Evolutionary conservation across 2,329 filamentous ascomycete genomes (phyloP).

Genomic region (Fusarium multiceps): DNA sequence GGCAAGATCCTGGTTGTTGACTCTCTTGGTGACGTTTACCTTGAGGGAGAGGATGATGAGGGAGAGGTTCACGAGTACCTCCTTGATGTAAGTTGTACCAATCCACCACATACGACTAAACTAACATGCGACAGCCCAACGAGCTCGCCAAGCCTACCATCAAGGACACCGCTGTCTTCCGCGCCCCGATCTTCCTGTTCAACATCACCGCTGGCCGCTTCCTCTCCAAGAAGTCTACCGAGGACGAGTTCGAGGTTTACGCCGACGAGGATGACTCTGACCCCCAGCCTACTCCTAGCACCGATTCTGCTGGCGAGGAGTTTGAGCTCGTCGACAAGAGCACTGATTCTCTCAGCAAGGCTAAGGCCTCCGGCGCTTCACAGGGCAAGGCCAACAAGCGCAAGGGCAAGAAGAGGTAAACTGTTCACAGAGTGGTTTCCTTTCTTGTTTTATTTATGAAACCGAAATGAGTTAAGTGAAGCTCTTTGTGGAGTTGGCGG

Average conservation of each 20-base stretch:
- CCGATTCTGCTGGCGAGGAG: constrained; percentile 68
- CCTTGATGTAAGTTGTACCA: constrained; percentile 76
- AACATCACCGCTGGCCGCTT: constrained; percentile 64
- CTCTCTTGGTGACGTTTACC: constrained; percentile 88
- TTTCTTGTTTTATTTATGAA: background rate
- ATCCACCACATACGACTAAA: background rate
- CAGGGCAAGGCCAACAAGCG: constrained; percentile 63
- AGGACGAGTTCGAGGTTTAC: constrained; percentile 53
- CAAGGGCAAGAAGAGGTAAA: constrained; percentile 66
- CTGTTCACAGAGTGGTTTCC: background rate
- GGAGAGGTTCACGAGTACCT: constrained; percentile 85
- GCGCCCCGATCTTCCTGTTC: constrained; percentile 80
- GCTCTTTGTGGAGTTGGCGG: constrained; percentile 11
- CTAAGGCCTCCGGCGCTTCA: constrained; percentile 62
- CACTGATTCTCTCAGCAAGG: constrained; percentile 64
- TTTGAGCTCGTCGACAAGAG: constrained; percentile 74
- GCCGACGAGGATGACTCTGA: constrained; percentile 61
- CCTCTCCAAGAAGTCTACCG: constrained; percentile 54
- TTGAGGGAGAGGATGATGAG: constrained; percentile 92
- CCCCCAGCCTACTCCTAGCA: constrained; percentile 64
- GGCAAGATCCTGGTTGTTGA: constrained; percentile 96
- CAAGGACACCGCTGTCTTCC: constrained; percentile 83
- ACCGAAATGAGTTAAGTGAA: background rate
- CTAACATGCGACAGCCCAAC: constrained; percentile 67
- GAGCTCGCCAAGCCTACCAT: constrained; percentile 83